A percentile compares a stretch with the other conserved stretches of the same genome.
These are phyloP conservation scores for Pseudoneurospora amorphoporcata DNA, from an alignment of 495 filamentous ascomycete genomes.

Conservation along the genomic window DNA sequence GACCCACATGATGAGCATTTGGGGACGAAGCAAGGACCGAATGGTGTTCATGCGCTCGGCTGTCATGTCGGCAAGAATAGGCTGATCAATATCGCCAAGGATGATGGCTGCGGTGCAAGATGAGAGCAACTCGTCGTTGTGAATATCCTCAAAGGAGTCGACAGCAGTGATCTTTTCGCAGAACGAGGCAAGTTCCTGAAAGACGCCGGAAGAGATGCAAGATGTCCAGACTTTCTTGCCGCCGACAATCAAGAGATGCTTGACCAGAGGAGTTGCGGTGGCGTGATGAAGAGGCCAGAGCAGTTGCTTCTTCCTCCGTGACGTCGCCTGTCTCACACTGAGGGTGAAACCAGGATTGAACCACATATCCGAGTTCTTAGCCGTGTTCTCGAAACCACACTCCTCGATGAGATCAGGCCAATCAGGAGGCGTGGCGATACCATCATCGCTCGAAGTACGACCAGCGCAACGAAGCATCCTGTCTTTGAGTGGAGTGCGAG, in stretches of 20 bases:
- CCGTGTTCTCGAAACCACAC: slow-evolving; percentile 20
- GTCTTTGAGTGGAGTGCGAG: slow-evolving; percentile 10
- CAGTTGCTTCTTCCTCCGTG: slow-evolving; percentile 7
- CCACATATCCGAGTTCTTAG: slow-evolving; percentile 19
- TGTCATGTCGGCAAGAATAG: slow-evolving; percentile 28
- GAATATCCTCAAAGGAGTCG: slow-evolving; percentile 1
- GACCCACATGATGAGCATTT: slow-evolving; percentile 32
- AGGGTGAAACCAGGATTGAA: slow-evolving; percentile 21
- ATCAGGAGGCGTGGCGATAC: slow-evolving; percentile 12
- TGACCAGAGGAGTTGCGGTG: not conserved
- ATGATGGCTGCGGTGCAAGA: slow-evolving; percentile 22
- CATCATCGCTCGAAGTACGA: not conserved
- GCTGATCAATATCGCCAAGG: slow-evolving; percentile 27
- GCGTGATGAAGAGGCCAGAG: slow-evolving; percentile 1
- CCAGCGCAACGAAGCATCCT: slow-evolving; percentile 9
- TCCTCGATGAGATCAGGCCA: slow-evolving; percentile 28
- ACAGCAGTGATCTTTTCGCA: slow-evolving; percentile 14
- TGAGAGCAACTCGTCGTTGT: not conserved
- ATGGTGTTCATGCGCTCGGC: slow-evolving; percentile 18
- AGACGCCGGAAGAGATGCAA: slow-evolving; percentile 11
- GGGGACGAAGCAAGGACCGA: slow-evolving; percentile 22
- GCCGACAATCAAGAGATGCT: slow-evolving; percentile 26
- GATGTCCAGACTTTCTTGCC: slow-evolving; percentile 7
- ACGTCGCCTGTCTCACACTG: slow-evolving; percentile 26
- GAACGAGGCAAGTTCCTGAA: slow-evolving; percentile 4